Evolutionary conservation across 352 stramenopile genomes (phyloP).

Genomic region (Phytophthora tubulina): DNA sequence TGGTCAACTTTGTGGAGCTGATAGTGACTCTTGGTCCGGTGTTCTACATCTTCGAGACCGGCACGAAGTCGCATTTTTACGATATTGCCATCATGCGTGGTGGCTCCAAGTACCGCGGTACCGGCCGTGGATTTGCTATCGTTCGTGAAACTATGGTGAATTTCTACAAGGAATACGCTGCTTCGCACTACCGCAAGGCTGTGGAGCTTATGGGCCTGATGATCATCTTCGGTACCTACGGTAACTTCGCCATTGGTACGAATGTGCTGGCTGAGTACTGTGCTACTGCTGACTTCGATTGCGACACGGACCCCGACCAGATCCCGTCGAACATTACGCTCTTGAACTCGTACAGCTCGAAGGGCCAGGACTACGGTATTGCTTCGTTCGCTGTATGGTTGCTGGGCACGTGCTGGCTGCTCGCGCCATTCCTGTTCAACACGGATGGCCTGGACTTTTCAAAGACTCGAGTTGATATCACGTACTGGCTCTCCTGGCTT

Average conservation of each 20-base stretch:
- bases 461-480: constrained; percentile 88
- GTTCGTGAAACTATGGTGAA: constrained; percentile 87
- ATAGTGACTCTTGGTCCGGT: constrained; percentile 84
- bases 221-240: constrained; percentile 83
- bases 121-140: constrained; percentile 86
- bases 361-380: constrained; percentile 88
- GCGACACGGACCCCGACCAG: constrained; percentile 54
- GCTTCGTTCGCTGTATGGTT: constrained; percentile 91
- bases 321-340: constrained; percentile 80
- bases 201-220: constrained; percentile 84
- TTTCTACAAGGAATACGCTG: constrained; percentile 89
- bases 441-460: constrained; percentile 88
- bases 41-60: constrained; percentile 91
- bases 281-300: constrained; percentile 57
- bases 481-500: constrained; percentile 86
- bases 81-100: constrained; percentile 89
- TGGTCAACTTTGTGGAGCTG: constrained; percentile 85
- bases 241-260: constrained; percentile 83
- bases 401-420: constrained; percentile 80
- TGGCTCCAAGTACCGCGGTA: constrained; percentile 88
- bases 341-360: constrained; percentile 80
- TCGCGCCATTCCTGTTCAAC: constrained; percentile 90
- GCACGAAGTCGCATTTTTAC: constrained; percentile 89
- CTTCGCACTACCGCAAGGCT: constrained; percentile 85
- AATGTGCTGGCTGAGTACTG: constrained; percentile 68